Evolutionary conservation across 345 rosid species (phyloP).

Genomic region (Populus pruinosa): DNA sequence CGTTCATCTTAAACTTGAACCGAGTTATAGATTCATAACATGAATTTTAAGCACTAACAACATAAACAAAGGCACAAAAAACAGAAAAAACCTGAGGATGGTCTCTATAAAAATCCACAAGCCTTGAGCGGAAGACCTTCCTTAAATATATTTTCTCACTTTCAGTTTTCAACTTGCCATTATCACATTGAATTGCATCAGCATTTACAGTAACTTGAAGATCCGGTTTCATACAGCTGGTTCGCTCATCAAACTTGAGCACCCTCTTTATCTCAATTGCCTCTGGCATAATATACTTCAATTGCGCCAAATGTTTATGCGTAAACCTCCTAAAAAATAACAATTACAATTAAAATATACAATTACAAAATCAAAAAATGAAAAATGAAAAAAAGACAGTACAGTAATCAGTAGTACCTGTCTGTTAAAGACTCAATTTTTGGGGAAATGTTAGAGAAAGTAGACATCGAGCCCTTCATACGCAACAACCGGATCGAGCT

Average conservation of each 20-base stretch:
- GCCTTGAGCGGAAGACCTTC: constrained; percentile 58
- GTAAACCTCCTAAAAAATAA: constrained; percentile 64
- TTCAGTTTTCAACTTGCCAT: constrained; percentile 31
- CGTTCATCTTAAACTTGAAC: not conserved
- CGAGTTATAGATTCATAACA: not conserved
- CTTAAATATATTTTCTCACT: constrained; percentile 45
- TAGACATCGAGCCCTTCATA: constrained; percentile 52
- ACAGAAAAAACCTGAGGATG: constrained; percentile 56
- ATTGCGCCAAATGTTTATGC: constrained; percentile 57
- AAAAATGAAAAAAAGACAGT: not conserved
- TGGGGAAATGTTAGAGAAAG: constrained; percentile 48
- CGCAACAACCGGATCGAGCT: constrained; percentile 47
- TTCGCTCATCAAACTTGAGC: constrained; percentile 54
- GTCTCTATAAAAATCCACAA: constrained; percentile 47
- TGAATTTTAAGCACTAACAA: not conserved
- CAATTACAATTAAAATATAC: not conserved
- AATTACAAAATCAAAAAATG: not conserved
- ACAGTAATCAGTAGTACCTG: constrained; percentile 40
- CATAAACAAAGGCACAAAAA: not conserved
- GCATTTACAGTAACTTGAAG: constrained; percentile 56
- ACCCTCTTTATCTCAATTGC: constrained; percentile 63
- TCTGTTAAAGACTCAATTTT: constrained; percentile 64
- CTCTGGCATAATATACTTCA: constrained; percentile 78
- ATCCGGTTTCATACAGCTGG: constrained; percentile 78
- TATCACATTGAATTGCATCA: constrained; percentile 42